These are phyloP conservation scores for Sarocladium strictum DNA, from an alignment of 2,329 filamentous ascomycete genomes.

Conservation along the genomic window DNA sequence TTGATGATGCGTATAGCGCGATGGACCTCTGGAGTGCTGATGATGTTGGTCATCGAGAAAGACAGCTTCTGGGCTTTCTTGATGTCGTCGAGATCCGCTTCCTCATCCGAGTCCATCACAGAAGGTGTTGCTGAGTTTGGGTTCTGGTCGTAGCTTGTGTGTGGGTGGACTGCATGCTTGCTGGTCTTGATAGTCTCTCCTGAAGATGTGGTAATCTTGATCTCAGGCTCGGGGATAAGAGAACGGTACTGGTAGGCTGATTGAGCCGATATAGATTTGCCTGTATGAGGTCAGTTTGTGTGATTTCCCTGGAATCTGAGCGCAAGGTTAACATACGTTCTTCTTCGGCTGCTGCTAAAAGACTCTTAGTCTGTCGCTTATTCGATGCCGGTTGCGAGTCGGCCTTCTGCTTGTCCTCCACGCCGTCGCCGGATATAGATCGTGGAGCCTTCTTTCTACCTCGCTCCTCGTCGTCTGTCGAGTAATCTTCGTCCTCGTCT, in stretches of 20 bases:
- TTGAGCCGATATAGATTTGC: slow-evolving; percentile 46
- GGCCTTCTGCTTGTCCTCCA: slow-evolving; percentile 28
- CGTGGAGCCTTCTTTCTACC: slow-evolving; percentile 52
- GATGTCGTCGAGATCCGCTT: slow-evolving; percentile 78
- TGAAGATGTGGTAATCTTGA: slow-evolving; percentile 57
- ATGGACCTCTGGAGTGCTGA: slow-evolving; percentile 68
- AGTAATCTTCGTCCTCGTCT: slow-evolving; percentile 53
- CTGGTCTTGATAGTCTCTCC: slow-evolving; percentile 52
- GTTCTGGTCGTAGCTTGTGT: slow-evolving; percentile 74
- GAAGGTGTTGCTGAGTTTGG: slow-evolving; percentile 48
- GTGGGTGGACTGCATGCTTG: slow-evolving; percentile 66
- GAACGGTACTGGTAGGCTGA: slow-evolving; percentile 55
- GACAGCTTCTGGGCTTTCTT: slow-evolving; percentile 80
- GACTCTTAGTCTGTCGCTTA: slow-evolving; percentile 46
- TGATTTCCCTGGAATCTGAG: background rate
- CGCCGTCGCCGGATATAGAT: slow-evolving; percentile 31
- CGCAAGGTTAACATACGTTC: slow-evolving; percentile 55
- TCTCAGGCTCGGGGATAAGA: slow-evolving; percentile 59
- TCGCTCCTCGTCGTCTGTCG: slow-evolving; percentile 63
- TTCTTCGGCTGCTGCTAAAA: slow-evolving; percentile 71
- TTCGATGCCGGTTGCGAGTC: slow-evolving; percentile 24
- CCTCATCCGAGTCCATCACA: slow-evolving; percentile 76
- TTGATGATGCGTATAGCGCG: slow-evolving; percentile 86
- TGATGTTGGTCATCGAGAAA: slow-evolving; percentile 73
- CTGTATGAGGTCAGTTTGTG: slow-evolving; percentile 27